phyloP scores from a whole-genome alignment of 768 basidiomycete species.

The Psilocybe cubensis region DNA sequence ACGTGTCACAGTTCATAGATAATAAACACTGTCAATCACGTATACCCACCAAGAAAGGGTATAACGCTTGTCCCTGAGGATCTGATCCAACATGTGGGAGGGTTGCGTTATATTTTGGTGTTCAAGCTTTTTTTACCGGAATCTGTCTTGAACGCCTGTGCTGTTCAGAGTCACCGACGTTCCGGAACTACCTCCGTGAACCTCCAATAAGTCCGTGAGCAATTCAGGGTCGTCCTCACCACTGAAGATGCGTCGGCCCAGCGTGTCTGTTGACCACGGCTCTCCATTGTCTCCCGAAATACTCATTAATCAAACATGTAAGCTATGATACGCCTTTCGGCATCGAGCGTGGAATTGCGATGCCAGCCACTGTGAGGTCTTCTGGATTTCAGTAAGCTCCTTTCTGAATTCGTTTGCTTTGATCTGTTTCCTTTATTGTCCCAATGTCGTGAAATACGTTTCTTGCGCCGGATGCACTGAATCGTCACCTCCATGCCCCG shows the following conservation, averaged over 20 bases:
- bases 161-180: conserved; percentile 24
- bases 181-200: conserved; percentile 41
- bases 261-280: conserved; percentile 1
- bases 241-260: conserved; percentile 9
- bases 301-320: conserved; percentile 8
- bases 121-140: conserved; percentile 33
- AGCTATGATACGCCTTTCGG: conserved; percentile 12
- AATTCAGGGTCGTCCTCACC: conserved; percentile 34
- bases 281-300: conserved; percentile 11
- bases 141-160: conserved; percentile 34
- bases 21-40: conserved; percentile 31
- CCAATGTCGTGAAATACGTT: not conserved
- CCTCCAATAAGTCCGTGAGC: conserved; percentile 32
- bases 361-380: not conserved
- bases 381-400: conserved; percentile 4
- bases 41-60: conserved; percentile 28
- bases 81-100: conserved; percentile 41
- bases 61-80: conserved; percentile 42
- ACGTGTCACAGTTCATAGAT: conserved; percentile 30
- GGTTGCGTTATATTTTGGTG: conserved; percentile 32
- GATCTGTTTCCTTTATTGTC: not conserved
- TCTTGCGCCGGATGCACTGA: conserved; percentile 11
- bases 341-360: conserved; percentile 8
- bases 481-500: not conserved
- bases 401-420: conserved; percentile 5